These are phyloP conservation scores for Phalaenopsis aphrodite DNA, from an alignment of 106 monocot genomes.

Conservation along the genomic window DNA sequence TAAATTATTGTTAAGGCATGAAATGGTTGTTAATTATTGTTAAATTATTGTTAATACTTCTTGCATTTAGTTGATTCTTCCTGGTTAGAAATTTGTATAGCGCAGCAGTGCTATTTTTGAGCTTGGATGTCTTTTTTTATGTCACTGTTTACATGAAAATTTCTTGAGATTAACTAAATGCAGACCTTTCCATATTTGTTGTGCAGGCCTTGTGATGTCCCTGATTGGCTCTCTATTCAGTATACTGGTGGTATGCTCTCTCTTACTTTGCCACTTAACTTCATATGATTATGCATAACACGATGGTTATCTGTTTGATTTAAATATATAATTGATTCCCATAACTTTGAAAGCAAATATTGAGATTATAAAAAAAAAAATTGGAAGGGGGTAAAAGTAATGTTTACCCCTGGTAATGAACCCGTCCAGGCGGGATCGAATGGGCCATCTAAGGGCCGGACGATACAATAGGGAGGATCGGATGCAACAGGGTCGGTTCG, in stretches of 20 bases:
- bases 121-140: not conserved
- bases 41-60: not conserved
- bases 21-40: too few relatives aligned
- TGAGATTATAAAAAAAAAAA: too few relatives aligned
- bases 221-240: slow-evolving; percentile 13
- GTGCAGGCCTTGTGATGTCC: slow-evolving; percentile 8
- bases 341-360: too few relatives aligned
- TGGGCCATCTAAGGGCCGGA: too few relatives aligned
- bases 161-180: not conserved
- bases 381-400: too few relatives aligned
- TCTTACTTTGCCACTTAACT: not conserved
- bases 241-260: slow-evolving; percentile 7
- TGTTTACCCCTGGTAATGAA: too few relatives aligned
- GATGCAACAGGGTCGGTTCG: too few relatives aligned
- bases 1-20: not conserved
- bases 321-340: too few relatives aligned
- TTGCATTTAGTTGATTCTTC: not conserved
- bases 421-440: too few relatives aligned
- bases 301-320: not conserved
- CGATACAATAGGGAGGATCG: too few relatives aligned
- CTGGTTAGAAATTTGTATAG: not conserved
- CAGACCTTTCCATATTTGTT: not conserved
- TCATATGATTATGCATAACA: not conserved
- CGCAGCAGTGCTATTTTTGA: not conserved
- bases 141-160: not conserved